Evolutionary conservation across 352 stramenopile species (phyloP), one percentile per base, ranked within the genome.

Genomic region (Globisporangium solare): DNA sequence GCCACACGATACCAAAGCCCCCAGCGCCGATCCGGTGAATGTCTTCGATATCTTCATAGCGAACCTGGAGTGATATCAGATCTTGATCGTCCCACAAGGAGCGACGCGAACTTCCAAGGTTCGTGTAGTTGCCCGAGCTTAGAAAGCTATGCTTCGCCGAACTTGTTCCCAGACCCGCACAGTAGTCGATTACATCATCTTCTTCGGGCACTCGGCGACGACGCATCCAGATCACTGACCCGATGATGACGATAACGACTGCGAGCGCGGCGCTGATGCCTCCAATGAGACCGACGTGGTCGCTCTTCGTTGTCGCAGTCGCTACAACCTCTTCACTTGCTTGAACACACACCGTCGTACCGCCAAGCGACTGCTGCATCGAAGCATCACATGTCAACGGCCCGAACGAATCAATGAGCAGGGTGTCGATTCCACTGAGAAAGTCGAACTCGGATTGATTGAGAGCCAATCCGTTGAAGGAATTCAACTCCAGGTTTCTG

Each of bases 31-130:
- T 74, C 1, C 61, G 64, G 0, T 65, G 50, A 18, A 88, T 64
- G 32, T 86, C 78, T 24, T 85, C 61, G 22, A 86, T 71, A 21
- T 75, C 71, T 31, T 86, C 73, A 12, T 49, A 66, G 11, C 67
- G 67, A 1, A 87, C 70, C 20, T 84, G 73, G 14, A 73, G 45
- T 4, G 73, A 75, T 14, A 81, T 32, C 57, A 88, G 68, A 11
- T 82, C 73, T 14, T 81, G 63, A 42, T 88, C 77, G 42, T 78
- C 74, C 75, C 75, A 84, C 4, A 85, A 39, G 0, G 74, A 78
- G 22, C 52, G 58, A 8, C 58, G 31, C 11, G 51, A 32, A 17
- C 41, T 54, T n/a, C 54, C 51, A 21, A 58, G 22, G 24, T 58
- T 58, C 17, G 40, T 50, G 51, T 58, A 50, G 40, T 58, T 58